These are phyloP conservation scores for Fusarium luffae DNA, from an alignment of 2,329 filamentous ascomycete species.

Conservation along the genomic window DNA sequence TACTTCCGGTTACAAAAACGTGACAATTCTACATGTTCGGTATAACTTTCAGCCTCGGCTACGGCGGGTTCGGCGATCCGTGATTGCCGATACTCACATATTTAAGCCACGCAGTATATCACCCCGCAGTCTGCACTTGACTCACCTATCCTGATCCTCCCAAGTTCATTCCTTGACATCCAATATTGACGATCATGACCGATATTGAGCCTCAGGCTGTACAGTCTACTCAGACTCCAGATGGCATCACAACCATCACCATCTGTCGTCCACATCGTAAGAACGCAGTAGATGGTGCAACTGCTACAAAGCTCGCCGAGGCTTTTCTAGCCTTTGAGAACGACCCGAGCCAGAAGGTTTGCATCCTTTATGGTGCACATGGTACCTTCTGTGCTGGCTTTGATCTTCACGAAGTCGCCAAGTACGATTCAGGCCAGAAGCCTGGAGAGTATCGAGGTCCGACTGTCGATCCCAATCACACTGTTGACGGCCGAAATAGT, in stretches of 20 bases:
- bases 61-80: neutral
- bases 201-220: neutral
- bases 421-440: neutral
- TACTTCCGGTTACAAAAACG: accelerated
- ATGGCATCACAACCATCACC: slow-evolving; percentile 18
- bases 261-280: slow-evolving; percentile 10
- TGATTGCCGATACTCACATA: neutral
- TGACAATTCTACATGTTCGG: neutral
- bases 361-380: slow-evolving; percentile 7
- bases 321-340: slow-evolving; percentile 1
- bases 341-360: neutral
- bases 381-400: slow-evolving; percentile 15
- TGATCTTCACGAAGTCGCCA: slow-evolving; percentile 19
- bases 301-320: slow-evolving; percentile 11
- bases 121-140: neutral
- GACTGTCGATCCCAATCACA: neutral
- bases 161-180: neutral
- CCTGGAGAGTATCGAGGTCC: neutral
- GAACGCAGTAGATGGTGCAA: slow-evolving; percentile 12
- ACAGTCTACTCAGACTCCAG: neutral
- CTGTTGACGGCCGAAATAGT: neutral
- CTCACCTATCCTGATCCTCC: no score
- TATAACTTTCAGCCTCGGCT: neutral
- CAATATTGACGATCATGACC: neutral
- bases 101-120: neutral